phyloP scores from a whole-genome alignment of 192 early-diverging fungal genomes.

The Coemansia sp. region DNA sequence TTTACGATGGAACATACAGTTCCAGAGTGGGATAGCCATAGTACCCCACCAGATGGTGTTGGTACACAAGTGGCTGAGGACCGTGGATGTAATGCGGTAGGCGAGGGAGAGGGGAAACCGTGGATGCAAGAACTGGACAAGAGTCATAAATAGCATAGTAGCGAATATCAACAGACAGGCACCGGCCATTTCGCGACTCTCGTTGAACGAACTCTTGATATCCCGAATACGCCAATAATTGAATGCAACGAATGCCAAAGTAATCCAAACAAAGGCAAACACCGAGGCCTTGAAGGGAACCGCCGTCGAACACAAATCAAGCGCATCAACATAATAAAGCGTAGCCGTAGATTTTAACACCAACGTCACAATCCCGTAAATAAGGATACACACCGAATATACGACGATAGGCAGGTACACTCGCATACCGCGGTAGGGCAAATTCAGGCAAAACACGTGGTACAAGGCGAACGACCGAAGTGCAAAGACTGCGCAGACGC shows the following conservation, averaged over 20 bases:
- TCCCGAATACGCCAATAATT: constrained; percentile 43
- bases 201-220: constrained; percentile 56
- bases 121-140: constrained; percentile 7
- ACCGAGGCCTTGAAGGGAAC: constrained; percentile 31
- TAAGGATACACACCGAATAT: constrained; percentile 16
- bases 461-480: not conserved
- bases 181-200: constrained; percentile 33
- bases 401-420: not conserved
- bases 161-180: constrained; percentile 21
- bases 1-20: constrained; percentile 25
- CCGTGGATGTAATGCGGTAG: constrained; percentile 29
- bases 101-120: constrained; percentile 20
- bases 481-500: constrained; percentile 34
- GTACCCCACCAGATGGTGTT: constrained; percentile 46
- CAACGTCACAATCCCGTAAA: constrained; percentile 40
- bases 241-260: constrained; percentile 24
- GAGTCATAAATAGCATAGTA: not conserved
- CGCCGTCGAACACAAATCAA: constrained; percentile 39
- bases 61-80: constrained; percentile 36
- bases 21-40: constrained; percentile 35
- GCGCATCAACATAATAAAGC: constrained; percentile 17
- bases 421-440: not conserved
- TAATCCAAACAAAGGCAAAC: constrained; percentile 41
- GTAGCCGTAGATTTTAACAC: constrained; percentile 15
- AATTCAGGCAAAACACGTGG: not conserved